These are phyloP conservation scores for Chamaenerion angustifolium DNA, from an alignment of 345 rosid species.

Conservation along the genomic window DNA sequence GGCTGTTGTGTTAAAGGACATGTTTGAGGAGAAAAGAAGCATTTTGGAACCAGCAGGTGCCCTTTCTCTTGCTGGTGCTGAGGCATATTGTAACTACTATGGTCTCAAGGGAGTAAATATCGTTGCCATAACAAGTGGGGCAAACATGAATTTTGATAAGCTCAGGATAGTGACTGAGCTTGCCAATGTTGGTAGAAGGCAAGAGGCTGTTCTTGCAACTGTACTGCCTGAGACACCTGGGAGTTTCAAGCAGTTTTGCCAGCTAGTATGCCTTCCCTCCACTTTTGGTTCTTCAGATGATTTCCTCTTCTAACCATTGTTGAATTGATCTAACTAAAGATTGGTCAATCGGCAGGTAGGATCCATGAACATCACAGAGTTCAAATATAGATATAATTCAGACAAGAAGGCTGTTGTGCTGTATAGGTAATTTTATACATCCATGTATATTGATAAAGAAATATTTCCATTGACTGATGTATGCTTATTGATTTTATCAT, in stretches of 20 bases:
- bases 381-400: slow-evolving; percentile 64
- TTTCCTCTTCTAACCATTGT: neutral
- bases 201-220: slow-evolving; percentile 86
- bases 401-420: slow-evolving; percentile 71
- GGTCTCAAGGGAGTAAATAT: slow-evolving; percentile 58
- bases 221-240: slow-evolving; percentile 71
- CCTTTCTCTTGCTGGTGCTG: slow-evolving; percentile 92
- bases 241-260: slow-evolving; percentile 72
- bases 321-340: slow-evolving; percentile 1
- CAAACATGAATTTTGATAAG: slow-evolving; percentile 93
- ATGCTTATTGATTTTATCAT: neutral
- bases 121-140: slow-evolving; percentile 89
- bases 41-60: slow-evolving; percentile 98
- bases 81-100: slow-evolving; percentile 91
- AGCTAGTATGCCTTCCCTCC: slow-evolving; percentile 34
- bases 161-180: slow-evolving; percentile 88
- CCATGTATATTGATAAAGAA: no score
- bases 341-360: slow-evolving; percentile 54
- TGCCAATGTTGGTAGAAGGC: slow-evolving; percentile 90
- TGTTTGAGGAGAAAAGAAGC: slow-evolving; percentile 95
- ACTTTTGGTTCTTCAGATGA: slow-evolving; percentile 3
- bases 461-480: no score
- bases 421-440: slow-evolving; percentile 41
- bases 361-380: slow-evolving; percentile 66
- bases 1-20: slow-evolving; percentile 35